phyloP scores from a whole-genome alignment of 176 grass and related monocot species.

The Bothriochloa decipiens region DNA sequence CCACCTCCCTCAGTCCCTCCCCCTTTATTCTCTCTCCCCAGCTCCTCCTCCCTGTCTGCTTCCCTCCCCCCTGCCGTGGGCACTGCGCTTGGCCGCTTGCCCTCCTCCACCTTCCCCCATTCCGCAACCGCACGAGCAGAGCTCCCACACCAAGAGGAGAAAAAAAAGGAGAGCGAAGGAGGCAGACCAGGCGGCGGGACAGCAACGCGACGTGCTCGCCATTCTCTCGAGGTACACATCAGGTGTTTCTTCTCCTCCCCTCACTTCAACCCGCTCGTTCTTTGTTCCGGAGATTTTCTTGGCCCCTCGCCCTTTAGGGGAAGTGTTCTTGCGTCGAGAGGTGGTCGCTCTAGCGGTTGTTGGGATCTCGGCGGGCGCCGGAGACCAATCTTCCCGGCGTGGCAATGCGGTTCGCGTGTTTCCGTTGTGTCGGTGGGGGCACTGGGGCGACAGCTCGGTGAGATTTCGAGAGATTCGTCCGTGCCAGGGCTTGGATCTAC shows the following conservation, averaged over 20 bases:
- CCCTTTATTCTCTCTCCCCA: constrained; percentile 41
- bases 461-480: constrained; percentile 43
- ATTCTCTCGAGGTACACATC: constrained; percentile 27
- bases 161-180: background rate
- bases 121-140: constrained; percentile 12
- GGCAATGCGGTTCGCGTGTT: constrained; percentile 22
- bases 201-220: constrained; percentile 31
- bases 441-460: constrained; percentile 29
- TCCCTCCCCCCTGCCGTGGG: constrained; percentile 27
- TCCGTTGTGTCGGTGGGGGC: constrained; percentile 50
- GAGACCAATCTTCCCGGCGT: background rate
- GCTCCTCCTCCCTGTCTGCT: constrained; percentile 43
- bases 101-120: constrained; percentile 26
- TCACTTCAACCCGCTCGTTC: background rate
- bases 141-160: background rate
- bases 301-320: too few species aligned
- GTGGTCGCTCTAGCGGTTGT: constrained; percentile 17
- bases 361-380: background rate
- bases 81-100: background rate
- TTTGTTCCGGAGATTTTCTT: background rate
- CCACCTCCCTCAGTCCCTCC: background rate
- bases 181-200: background rate
- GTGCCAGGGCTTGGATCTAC: background rate
- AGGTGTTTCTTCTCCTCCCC: background rate
- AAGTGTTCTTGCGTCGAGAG: background rate